Percentiles rank a stretch among this genome's conserved stretches.
Evolutionary conservation across 805 yeast genomes (phyloP).

Genomic region (Sugiyamaella valdiviana): DNA sequence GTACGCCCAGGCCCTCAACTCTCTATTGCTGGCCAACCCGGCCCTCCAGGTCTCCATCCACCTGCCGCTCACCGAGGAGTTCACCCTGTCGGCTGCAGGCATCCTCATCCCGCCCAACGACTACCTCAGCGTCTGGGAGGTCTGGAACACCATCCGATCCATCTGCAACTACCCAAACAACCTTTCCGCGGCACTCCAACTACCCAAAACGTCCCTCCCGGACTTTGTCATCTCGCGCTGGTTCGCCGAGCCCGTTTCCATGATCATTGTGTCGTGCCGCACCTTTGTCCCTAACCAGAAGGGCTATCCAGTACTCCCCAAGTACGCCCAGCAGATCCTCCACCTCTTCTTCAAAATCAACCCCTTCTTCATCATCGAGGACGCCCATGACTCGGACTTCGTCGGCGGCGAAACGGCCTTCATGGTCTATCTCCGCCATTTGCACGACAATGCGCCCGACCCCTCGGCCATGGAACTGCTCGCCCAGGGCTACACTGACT

Average conservation of each 20-base stretch:
- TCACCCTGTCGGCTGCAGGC: slow-evolving; percentile 33
- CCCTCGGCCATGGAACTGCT: slow-evolving; percentile 31
- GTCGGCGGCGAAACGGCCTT: slow-evolving; percentile 21
- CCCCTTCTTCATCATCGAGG: slow-evolving; percentile 45
- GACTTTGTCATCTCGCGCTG: slow-evolving; percentile 49
- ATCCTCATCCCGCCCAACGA: slow-evolving; percentile 34
- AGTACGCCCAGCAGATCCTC: slow-evolving; percentile 47
- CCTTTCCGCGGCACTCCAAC: slow-evolving; percentile 65
- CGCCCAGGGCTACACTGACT: slow-evolving; percentile 38
- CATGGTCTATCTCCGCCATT: slow-evolving; percentile 22
- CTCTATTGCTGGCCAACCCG: slow-evolving; percentile 28
- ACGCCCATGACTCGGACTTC: slow-evolving; percentile 14
- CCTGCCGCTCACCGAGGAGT: slow-evolving; percentile 34
- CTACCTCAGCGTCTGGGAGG: slow-evolving; percentile 59
- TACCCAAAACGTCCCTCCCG: slow-evolving; percentile 57
- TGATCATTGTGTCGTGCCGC: slow-evolving; percentile 49
- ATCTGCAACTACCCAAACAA: slow-evolving; percentile 49
- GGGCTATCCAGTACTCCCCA: slow-evolving; percentile 59
- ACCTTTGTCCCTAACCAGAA: slow-evolving; percentile 54
- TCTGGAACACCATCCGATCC: slow-evolving; percentile 61
- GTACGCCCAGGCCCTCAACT: slow-evolving; percentile 41
- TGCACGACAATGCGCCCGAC: slow-evolving; percentile 21
- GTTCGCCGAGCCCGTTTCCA: slow-evolving; percentile 61
- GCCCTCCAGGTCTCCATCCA: slow-evolving; percentile 26
- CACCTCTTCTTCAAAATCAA: slow-evolving; percentile 39